Evolutionary conservation across 1,139 yeast species (phyloP), one percentile per base, ranked within the genome.

Genomic region (Pichia sp.): DNA sequence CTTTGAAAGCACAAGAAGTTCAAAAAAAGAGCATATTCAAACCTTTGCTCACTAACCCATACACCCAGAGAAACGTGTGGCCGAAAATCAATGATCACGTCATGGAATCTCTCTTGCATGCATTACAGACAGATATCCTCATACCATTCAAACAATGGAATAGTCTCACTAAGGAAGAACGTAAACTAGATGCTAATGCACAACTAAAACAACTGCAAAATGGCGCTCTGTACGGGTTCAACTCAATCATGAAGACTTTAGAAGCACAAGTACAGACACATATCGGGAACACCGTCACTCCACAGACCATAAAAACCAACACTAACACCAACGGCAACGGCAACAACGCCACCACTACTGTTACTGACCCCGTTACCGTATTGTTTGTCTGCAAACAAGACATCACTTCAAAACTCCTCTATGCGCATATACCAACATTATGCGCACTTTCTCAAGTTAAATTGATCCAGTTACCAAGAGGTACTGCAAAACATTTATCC

Each of bases 11-110:
- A 6, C 44, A 40, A 22, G 41, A 40, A 24, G 20, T 40, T 8
- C 41, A 37, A 19, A 36, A 35, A 21, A 36, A 32, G 18, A 32
- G 31, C n/a, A 72, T 75, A 4, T 73, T 72, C 53, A 77, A 74
- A 50, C 81, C 84, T 0, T 62, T 77, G 5, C 60, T 77, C 16
- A 77, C 76, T 25, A 75, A 74, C 44, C 82, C 84, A 4, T 75
- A 60, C 49, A 69, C 80, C 0, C 66, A 63, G 37, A 60, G 69
- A 1, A 60, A 60, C 33, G 35, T 55, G 22, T 77, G 82, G 77
- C 83, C 83, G 2, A 55, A 55, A 22, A 56, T 75, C 1, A 65
- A 61, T 3, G 66, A 67, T 1, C 55, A 61, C 5, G 42, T 57
- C 1, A 67, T 69, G 4, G 40, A 43, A 2, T 63, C 62, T 35